These are phyloP conservation scores for Inonotus obliquus DNA, from an alignment of 1,284 basidiomycete genomes.

Conservation along the genomic window DNA sequence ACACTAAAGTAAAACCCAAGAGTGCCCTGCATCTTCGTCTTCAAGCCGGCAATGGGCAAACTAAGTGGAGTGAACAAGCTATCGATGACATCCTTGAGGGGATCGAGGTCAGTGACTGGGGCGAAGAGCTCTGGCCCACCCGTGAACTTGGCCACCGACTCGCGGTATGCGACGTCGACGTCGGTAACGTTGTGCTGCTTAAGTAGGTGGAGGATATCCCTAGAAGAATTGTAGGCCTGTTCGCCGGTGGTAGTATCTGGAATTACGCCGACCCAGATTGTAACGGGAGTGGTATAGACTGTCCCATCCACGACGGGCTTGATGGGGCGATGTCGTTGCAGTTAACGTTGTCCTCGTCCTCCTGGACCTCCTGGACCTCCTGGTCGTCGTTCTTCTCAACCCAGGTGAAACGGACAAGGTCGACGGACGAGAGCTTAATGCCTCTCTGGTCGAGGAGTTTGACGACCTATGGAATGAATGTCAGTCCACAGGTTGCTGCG, in stretches of 20 bases:
- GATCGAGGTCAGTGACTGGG: constrained; percentile 27
- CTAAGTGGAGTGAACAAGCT: constrained; percentile 31
- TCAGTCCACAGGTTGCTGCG: constrained; percentile 29
- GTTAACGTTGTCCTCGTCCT: too few relatives aligned
- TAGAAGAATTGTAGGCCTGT: constrained; percentile 28
- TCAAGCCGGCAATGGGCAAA: constrained; percentile 30
- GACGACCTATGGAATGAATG: constrained; percentile 33
- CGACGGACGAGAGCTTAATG: constrained; percentile 31
- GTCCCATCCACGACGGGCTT: too few relatives aligned
- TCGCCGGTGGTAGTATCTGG: constrained; percentile 30
- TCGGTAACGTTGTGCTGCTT: constrained; percentile 23
- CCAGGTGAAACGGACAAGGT: constrained; percentile 36
- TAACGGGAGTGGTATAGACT: constrained; percentile 20
- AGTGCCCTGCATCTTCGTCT: constrained; percentile 31
- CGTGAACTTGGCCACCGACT: constrained; percentile 25
- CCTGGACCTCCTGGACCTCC: too few relatives aligned
- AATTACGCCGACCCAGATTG: constrained; percentile 38
- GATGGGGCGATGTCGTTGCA: too few relatives aligned
- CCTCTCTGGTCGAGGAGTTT: constrained; percentile 27
- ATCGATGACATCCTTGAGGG: constrained; percentile 33
- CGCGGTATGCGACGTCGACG: constrained; percentile 32
- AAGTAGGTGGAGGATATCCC: constrained; percentile 28
- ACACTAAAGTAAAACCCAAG: constrained; percentile 33
- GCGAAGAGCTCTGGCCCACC: constrained; percentile 30
- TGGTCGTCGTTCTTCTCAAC: too few relatives aligned